phyloP scores from a whole-genome alignment of 225 moss, liverwort and hornwort genomes.

The Sphagnum tenellum region DNA sequence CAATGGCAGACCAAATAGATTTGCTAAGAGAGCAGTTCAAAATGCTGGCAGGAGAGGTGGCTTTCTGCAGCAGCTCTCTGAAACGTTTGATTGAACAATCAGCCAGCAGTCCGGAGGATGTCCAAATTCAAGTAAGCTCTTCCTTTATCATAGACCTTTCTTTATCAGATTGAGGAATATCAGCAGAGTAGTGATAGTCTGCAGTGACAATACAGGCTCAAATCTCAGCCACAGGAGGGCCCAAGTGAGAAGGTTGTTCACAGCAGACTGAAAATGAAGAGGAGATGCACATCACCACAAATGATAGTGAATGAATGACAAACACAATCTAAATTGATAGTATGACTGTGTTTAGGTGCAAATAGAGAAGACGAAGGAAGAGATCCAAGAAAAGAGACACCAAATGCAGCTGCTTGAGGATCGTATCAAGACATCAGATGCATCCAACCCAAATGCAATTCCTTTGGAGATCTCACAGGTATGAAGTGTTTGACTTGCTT shows the following conservation, averaged over 20 bases:
- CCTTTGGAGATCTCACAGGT: slow-evolving; percentile 93
- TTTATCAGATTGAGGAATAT: too few species aligned
- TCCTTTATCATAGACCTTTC: not conserved
- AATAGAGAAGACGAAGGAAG: slow-evolving; percentile 83
- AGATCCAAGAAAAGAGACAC: slow-evolving; percentile 86
- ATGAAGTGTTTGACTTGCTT: not conserved
- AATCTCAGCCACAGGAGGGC: too few species aligned
- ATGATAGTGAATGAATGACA: too few species aligned
- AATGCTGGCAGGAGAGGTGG: slow-evolving; percentile 94
- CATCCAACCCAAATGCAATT: slow-evolving; percentile 39
- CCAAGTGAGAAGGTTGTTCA: too few species aligned
- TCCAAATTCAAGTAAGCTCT: slow-evolving; percentile 56
- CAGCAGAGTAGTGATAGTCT: too few species aligned
- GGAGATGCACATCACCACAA: not conserved
- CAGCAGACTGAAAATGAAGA: not conserved
- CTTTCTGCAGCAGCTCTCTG: slow-evolving; percentile 88
- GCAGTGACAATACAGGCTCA: too few species aligned
- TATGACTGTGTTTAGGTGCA: slow-evolving; percentile 31
- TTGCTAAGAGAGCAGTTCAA: slow-evolving; percentile 87
- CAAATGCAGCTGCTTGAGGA: slow-evolving; percentile 93
- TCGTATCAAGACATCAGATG: slow-evolving; percentile 65
- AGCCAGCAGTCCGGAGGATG: slow-evolving; percentile 63
- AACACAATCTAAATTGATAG: not conserved
- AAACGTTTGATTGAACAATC: slow-evolving; percentile 84
- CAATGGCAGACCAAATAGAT: slow-evolving; percentile 95